Evolutionary conservation across 2,329 filamentous ascomycete species (phyloP), one percentile per base, ranked within the genome.

Genomic region (Teratosphaeria destructans): DNA sequence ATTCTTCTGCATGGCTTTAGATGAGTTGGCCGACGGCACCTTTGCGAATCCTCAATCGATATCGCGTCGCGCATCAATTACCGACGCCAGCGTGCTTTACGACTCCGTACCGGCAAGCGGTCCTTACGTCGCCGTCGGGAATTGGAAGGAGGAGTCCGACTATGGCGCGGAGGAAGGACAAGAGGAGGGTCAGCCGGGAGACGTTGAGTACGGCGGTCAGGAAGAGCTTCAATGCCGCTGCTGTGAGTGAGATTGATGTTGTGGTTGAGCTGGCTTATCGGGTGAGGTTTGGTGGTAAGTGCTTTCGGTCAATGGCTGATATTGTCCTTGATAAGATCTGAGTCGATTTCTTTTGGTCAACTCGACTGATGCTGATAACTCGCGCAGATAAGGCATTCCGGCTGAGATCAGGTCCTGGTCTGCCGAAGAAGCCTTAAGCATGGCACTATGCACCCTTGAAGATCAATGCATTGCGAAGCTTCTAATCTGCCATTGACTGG

Each of bases 181-280:
- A 85, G 67, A 78, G 85, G 57, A 80, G 87, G 58, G 85, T 91
- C 70, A 83, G 82, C 67, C 88, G 88, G 70, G 85, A 90, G 43
- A 82, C 88, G 64, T 78, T 95, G 58, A 87, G 87, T 8, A 80
- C 85, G 64, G 81, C 83, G 1, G 87, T 92, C 55, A 81, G 89
- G 64, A 92, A 90, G 72, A 88, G 94, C 74, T 94, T 94, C 76
- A 94, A 94, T 70, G 85, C 84, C 37, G 80, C 89, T 64, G 87
- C 87, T 16, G 83, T 93, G 49, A 86, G 85, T 64, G 90, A 95
- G 76, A 90, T 86, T 70, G 89, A 94, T 67, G 86, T 91, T 64
- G 87, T 94, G 60, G 87, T 92, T 59, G 87, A 89, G 64, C 84
- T 90, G 70, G 78, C 91, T 62, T 89, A 90, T 78, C 88, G 85